A percentile compares a stretch with the other conserved stretches of the same genome.
Conservation (phyloP, 306 rosid species). For the Betula pendula region DNA sequence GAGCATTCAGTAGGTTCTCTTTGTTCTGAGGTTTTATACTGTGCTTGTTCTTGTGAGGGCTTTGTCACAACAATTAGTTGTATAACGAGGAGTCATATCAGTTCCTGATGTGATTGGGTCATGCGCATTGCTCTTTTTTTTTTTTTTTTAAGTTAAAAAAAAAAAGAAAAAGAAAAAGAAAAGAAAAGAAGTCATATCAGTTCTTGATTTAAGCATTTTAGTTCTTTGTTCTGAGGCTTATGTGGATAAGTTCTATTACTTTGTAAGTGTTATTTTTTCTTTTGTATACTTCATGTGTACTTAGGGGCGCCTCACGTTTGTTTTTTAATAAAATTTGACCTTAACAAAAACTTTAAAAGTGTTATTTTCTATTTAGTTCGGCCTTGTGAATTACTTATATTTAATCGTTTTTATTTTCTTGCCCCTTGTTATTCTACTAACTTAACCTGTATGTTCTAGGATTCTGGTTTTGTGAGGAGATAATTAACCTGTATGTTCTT, state of each 20-base stretch:
- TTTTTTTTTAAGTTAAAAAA: no score
- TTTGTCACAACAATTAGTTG: not conserved
- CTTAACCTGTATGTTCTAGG: not conserved
- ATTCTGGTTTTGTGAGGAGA: not conserved
- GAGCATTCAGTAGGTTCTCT: not conserved
- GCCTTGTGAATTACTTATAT: not conserved
- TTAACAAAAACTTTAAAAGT: not conserved
- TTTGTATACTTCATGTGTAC: no score
- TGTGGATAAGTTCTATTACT: not conserved
- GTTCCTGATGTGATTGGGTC: not conserved
- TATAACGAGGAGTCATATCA: not conserved
- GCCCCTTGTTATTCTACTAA: not conserved
- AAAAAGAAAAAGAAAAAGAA: no score
- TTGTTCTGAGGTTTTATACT: slow-evolving; percentile 1
- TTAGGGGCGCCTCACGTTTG: no score
- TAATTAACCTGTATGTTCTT: not conserved
- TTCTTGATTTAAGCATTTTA: not conserved
- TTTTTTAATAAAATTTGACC: no score
- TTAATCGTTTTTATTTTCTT: not conserved
- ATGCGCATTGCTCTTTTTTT: no score
- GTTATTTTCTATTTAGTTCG: not conserved
- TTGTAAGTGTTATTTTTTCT: not conserved
- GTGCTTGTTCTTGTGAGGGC: not conserved
- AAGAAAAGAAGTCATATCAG: not conserved
- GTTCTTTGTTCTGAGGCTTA: not conserved